Evolutionary conservation across 257 asterid species (phyloP), one percentile per base, ranked within the genome.

Genomic region (Osmanthus fragrans): DNA sequence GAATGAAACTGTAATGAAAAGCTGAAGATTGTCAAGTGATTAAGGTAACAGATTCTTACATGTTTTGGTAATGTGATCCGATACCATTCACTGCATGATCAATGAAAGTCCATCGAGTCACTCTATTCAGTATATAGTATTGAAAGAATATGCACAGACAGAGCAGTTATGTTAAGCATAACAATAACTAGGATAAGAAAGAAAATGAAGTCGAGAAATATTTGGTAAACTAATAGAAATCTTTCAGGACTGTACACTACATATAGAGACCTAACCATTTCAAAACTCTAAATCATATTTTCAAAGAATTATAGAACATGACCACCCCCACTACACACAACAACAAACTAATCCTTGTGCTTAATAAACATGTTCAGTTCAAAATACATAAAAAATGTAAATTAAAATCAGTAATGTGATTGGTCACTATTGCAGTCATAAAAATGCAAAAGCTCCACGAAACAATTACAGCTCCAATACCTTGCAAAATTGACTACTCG

Each of bases 51-150:
- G 71, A 75, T 71, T 82, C 96, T 89, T 89, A 95, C 99, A 70
- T 80, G 83, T 77, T 75, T 80, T 54, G 96, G 96, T 88, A 93
- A 30, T 63, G 97, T 83, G 85, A 93, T 74, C 42, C 99, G 92
- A 78, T 87, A 96, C 99, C 99, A 96, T n/a, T 86, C 95, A 12
- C 99, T 95, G 96, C 87, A n/a, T n/a, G n/a, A 87, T 77, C 29
- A 19, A 74, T 65, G 68, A 73, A 21, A 34, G 78, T 19, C 37
- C 51, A 32, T 82, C 67, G 79, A 75, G 27, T 8, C 37, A 47
- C 5, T 8, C 54, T 33, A 63, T 5, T 23, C 29, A 23, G 37
- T 25, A 10, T 69, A 3, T 30, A 21, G 74, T 36, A 76, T 76
- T 10, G 70, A 63, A 60, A 25, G 33, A 40, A 32, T 60, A 16